A percentile compares a stretch with the other conserved stretches of the same genome.
These are phyloP conservation scores for Protostelium mycophagum DNA, from an alignment of 78 protist species.

Conservation along the genomic window DNA sequence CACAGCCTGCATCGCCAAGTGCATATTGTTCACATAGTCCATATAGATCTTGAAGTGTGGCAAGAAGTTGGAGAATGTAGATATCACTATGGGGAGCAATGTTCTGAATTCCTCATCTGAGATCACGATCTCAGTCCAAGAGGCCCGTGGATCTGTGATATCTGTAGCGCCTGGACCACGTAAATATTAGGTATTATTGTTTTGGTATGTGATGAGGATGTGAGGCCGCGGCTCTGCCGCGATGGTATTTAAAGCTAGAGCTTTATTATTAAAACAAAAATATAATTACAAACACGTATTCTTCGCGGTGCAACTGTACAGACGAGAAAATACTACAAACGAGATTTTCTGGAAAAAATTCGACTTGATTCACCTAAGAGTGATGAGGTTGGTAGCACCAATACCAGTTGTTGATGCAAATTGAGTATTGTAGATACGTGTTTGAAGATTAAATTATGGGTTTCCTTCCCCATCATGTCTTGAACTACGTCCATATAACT, in stretches of 20 bases:
- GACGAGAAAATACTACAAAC: no score
- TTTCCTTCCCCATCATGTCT: not conserved
- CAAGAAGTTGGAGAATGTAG: not conserved
- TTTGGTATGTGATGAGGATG: no score
- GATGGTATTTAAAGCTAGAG: no score
- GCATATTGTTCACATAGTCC: not conserved
- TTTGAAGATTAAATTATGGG: not conserved
- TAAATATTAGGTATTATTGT: no score
- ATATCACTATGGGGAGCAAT: not conserved
- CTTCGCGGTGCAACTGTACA: no score
- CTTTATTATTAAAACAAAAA: no score
- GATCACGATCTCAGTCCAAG: not conserved
- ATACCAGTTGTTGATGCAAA: not conserved
- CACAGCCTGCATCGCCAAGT: not conserved
- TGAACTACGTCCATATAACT: not conserved
- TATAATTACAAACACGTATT: no score
- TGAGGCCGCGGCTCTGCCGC: no score
- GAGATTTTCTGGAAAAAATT: not conserved
- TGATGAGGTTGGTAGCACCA: not conserved
- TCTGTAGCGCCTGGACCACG: not conserved
- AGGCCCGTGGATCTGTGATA: not conserved
- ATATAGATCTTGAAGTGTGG: not conserved
- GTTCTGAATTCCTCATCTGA: not conserved
- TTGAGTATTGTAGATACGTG: not conserved
- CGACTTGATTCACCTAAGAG: not conserved